A percentile compares a stretch with the other conserved stretches of the same genome.
These are phyloP conservation scores for Pseudonitzschia pungens DNA, from an alignment of 108 stramenopile genomes.

Conservation along the genomic window DNA sequence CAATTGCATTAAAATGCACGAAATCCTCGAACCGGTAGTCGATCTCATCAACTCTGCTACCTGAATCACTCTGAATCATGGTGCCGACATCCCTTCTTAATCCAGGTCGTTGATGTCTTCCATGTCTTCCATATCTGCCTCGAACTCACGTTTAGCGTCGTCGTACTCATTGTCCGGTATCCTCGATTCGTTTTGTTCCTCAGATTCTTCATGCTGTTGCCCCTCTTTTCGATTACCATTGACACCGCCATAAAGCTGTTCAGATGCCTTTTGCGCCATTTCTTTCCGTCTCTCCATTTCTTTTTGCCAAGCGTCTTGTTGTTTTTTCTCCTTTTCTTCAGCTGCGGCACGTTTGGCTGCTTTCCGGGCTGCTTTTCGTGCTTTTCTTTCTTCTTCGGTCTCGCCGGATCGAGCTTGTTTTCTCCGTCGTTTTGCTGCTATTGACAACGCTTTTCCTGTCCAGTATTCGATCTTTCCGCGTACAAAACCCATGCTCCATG, in stretches of 20 bases:
- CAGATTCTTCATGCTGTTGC: background rate
- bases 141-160: conserved; percentile 17
- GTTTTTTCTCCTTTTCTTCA: conserved; percentile 28
- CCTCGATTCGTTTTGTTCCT: background rate
- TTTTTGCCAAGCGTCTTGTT: conserved; percentile 22
- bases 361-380: conserved; percentile 37
- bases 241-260: conserved; percentile 20
- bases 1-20: too few relatives aligned
- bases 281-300: conserved; percentile 31
- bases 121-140: conserved; percentile 22
- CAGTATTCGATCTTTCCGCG: conserved; percentile 56
- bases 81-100: background rate
- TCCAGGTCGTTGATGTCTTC: conserved; percentile 33
- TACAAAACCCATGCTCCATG: conserved; percentile 75
- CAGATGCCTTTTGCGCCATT: conserved; percentile 31
- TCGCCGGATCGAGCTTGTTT: conserved; percentile 30
- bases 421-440: conserved; percentile 50
- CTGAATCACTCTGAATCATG: too few relatives aligned
- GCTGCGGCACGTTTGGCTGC: conserved; percentile 33
- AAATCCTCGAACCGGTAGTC: too few relatives aligned
- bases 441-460: conserved; percentile 64
- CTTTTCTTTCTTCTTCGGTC: conserved; percentile 37
- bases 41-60: too few relatives aligned
- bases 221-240: background rate
- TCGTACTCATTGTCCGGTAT: background rate